Conservation (phyloP, 176 grass and related monocot species). For the Oryza rufipogon region DNA sequence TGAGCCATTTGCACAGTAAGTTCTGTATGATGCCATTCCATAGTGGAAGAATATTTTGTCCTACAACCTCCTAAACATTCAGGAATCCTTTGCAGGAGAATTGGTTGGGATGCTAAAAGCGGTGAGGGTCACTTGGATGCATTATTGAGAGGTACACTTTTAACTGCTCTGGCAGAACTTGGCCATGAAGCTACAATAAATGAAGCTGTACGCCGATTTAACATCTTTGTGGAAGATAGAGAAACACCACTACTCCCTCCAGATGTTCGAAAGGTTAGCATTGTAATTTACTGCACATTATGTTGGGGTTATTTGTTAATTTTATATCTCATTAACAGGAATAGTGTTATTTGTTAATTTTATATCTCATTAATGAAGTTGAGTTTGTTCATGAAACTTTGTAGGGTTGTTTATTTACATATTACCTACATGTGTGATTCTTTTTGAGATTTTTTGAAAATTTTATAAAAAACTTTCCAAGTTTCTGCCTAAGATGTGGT, state of each 20-base stretch:
- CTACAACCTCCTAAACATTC: conserved; percentile 23
- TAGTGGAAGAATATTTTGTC: conserved; percentile 26
- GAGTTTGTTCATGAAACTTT: no score
- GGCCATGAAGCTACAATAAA: conserved; percentile 70
- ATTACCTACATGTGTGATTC: no score
- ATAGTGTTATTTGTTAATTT: no score
- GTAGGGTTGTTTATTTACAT: no score
- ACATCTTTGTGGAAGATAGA: conserved; percentile 76
- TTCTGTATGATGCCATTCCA: conserved; percentile 29
- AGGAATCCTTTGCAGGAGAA: conserved; percentile 53
- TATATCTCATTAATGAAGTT: no score
- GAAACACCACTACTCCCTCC: conserved; percentile 72
- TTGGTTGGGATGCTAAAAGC: conserved; percentile 86
- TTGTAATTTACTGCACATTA: conserved; percentile 7
- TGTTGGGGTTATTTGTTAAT: background rate
- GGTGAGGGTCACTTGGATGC: conserved; percentile 73
- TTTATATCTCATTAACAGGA: no score
- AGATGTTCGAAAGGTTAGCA: conserved; percentile 79
- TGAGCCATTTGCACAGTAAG: conserved; percentile 69
- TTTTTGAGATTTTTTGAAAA: no score
- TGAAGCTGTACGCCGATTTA: conserved; percentile 69
- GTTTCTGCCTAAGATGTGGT: no score
- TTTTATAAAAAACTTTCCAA: no score
- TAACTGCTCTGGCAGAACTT: conserved; percentile 67
- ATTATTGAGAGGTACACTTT: conserved; percentile 78